phyloP scores from a whole-genome alignment of 179 eudicot species.

The Pouteria campechiana region DNA sequence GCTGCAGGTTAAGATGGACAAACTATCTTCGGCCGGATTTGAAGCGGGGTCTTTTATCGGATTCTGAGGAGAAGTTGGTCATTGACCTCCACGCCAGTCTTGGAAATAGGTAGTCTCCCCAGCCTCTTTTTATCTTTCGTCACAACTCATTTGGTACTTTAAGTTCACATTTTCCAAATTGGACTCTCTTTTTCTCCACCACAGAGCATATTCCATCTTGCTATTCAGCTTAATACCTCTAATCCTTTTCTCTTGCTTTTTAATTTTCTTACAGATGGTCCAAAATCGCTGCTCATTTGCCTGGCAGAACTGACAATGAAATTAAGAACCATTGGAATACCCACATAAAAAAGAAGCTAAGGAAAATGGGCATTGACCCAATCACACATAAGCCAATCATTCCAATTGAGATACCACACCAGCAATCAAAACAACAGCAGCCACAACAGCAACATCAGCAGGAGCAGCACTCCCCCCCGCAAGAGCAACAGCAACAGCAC shows the following conservation, averaged over 20 bases:
- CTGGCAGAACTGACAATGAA: conserved; percentile 62
- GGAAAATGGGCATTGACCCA: conserved; percentile 59
- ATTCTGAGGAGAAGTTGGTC: conserved; percentile 45
- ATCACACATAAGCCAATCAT: conserved; percentile 43
- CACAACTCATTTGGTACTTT: not conserved
- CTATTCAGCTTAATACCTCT: not conserved
- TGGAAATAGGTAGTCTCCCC: conserved; percentile 35
- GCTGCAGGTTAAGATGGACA: conserved; percentile 58
- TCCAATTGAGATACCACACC: conserved; percentile 5
- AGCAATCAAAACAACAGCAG: conserved; percentile 1
- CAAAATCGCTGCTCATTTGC: conserved; percentile 58
- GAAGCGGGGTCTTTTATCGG: conserved; percentile 42
- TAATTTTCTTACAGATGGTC: conserved; percentile 38
- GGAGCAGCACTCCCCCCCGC: conserved; percentile 2
- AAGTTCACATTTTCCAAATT: not conserved
- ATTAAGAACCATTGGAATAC: conserved; percentile 69
- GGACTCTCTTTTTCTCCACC: not conserved
- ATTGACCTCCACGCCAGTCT: conserved; percentile 57
- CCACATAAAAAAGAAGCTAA: conserved; percentile 47
- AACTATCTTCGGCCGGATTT: conserved; percentile 51
- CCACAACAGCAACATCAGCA: not conserved
- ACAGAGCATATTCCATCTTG: not conserved
- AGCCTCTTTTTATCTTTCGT: not conserved
- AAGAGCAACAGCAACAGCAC: too few relatives aligned
- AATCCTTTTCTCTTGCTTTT: not conserved